Conservation (phyloP, 2,329 filamentous ascomycete genomes). For the Diaporthe capsici region DNA sequence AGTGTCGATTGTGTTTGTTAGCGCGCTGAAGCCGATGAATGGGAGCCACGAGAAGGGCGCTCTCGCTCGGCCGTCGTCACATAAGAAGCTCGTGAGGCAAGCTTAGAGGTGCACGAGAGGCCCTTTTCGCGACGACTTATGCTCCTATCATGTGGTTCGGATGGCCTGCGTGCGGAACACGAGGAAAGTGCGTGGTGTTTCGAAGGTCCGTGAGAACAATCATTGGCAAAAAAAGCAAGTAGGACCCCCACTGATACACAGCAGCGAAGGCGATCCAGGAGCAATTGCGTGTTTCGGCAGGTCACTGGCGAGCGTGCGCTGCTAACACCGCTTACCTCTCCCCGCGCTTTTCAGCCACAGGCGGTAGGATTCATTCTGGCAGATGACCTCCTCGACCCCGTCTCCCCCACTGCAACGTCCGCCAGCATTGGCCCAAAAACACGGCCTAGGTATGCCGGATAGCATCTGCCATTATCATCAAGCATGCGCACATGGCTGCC, state of each 20-base stretch:
- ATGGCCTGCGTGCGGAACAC: slow-evolving; percentile 6
- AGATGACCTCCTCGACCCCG: slow-evolving; percentile 38
- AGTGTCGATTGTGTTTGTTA: background rate
- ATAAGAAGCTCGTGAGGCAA: slow-evolving; percentile 21
- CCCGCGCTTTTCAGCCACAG: slow-evolving; percentile 38
- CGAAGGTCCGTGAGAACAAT: slow-evolving; percentile 3
- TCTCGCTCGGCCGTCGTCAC: slow-evolving; percentile 6
- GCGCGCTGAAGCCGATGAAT: slow-evolving; percentile 26
- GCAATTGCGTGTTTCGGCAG: slow-evolving; percentile 37
- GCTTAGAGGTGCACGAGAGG: background rate
- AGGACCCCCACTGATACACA: slow-evolving; percentile 21
- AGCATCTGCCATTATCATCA: slow-evolving; percentile 21
- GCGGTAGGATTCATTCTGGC: slow-evolving; percentile 38
- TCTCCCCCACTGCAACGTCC: slow-evolving; percentile 36
- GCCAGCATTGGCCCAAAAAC: slow-evolving; percentile 35
- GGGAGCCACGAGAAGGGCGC: background rate
- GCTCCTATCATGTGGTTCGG: slow-evolving; percentile 24
- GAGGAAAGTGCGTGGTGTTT: slow-evolving; percentile 30
- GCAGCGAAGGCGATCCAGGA: slow-evolving; percentile 13
- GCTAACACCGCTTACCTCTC: background rate
- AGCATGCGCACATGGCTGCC: slow-evolving; percentile 37
- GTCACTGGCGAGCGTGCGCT: slow-evolving; percentile 21
- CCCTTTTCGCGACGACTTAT: background rate
- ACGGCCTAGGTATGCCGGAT: slow-evolving; percentile 32
- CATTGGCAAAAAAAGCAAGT: slow-evolving; percentile 25